Conservation (phyloP, 805 yeast species). For the Cyberlindnera maclurae region DNA sequence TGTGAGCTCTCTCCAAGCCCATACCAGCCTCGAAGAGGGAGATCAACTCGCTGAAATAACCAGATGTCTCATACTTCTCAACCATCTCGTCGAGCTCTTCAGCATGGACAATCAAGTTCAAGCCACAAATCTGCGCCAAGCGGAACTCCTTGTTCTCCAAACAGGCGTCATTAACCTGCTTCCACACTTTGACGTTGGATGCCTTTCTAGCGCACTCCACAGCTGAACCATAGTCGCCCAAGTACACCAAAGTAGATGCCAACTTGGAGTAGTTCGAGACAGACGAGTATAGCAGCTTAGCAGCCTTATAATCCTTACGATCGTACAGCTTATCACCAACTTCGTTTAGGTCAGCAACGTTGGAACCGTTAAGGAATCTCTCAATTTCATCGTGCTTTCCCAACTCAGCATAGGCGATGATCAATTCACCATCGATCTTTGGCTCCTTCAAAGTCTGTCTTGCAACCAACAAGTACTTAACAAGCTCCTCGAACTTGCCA, state of each 20-base stretch:
- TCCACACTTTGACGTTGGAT: constrained; percentile 90
- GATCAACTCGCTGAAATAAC: constrained; percentile 87
- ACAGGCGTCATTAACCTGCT: constrained; percentile 95
- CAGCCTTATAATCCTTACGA: constrained; percentile 81
- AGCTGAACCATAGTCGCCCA: constrained; percentile 90
- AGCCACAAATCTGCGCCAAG: constrained; percentile 96
- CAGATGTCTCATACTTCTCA: constrained; percentile 76
- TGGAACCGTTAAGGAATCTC: constrained; percentile 73
- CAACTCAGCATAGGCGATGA: constrained; percentile 78
- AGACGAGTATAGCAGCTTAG: constrained; percentile 77
- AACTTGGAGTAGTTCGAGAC: constrained; percentile 92
- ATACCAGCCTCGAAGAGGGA: constrained; percentile 92
- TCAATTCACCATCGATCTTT: constrained; percentile 83
- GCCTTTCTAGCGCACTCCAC: constrained; percentile 99
- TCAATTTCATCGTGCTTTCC: constrained; percentile 75
- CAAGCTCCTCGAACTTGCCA: constrained; percentile 90
- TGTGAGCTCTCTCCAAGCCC: constrained; percentile 96
- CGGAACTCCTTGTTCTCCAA: constrained; percentile 91
- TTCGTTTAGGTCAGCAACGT: constrained; percentile 85
- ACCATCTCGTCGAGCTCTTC: constrained; percentile 93
- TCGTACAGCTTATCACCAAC: constrained; percentile 90
- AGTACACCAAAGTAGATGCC: constrained; percentile 91
- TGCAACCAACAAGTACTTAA: constrained; percentile 84
- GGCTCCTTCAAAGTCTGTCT: constrained; percentile 89
- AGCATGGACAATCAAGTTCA: constrained; percentile 93